phyloP scores from a whole-genome alignment of 2,329 filamentous ascomycete species.

The Didymella sp. region DNA sequence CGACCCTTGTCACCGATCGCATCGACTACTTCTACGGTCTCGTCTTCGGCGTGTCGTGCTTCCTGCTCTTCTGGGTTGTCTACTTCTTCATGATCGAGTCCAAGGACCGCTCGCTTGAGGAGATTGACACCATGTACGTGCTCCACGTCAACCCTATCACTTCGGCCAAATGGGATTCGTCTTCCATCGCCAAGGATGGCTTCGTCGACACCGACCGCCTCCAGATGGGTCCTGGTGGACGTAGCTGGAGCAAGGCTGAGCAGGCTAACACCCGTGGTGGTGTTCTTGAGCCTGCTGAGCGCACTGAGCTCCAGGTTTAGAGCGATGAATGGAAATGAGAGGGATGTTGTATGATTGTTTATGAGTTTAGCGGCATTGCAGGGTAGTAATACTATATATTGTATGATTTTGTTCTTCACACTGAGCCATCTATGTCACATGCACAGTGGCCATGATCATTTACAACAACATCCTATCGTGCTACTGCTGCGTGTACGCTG shows the following conservation, averaged over 20 bases:
- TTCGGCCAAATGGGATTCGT: conserved; percentile 60
- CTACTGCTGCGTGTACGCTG: background rate
- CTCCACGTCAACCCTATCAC: conserved; percentile 69
- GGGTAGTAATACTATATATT: conserved; percentile 13
- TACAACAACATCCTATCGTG: background rate
- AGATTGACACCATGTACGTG: conserved; percentile 77
- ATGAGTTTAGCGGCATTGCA: conserved; percentile 12
- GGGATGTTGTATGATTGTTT: conserved; percentile 9
- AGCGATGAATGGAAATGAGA: background rate
- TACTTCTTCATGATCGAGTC: conserved; percentile 83
- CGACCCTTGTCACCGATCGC: conserved; percentile 74
- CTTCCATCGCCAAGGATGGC: conserved; percentile 40
- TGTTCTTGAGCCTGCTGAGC: conserved; percentile 35
- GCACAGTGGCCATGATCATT: background rate
- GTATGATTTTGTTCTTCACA: conserved; percentile 7
- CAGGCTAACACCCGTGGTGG: conserved; percentile 31
- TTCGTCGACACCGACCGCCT: conserved; percentile 43
- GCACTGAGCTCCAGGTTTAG: conserved; percentile 34
- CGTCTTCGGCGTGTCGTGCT: conserved; percentile 75
- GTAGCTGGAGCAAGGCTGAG: conserved; percentile 45
- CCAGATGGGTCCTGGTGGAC: conserved; percentile 42
- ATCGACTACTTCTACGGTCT: conserved; percentile 79
- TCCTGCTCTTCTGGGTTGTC: conserved; percentile 68
- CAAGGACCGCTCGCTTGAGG: conserved; percentile 75
- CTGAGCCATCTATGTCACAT: background rate